These are phyloP conservation scores for Leccinum insigne DNA, from an alignment of 1,284 basidiomycete species.

Conservation along the genomic window DNA sequence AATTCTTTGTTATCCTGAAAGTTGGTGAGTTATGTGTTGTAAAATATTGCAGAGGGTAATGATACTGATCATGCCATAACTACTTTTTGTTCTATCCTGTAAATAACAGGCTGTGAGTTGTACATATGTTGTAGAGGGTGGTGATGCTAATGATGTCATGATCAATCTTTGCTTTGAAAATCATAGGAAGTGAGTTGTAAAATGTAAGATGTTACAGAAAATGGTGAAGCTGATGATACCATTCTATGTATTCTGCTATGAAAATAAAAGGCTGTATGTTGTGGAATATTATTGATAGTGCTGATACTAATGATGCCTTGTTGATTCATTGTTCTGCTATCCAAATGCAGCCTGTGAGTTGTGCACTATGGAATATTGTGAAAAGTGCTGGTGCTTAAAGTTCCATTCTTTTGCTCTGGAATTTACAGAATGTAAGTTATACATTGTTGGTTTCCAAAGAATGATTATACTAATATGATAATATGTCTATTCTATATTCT, in stretches of 20 bases:
- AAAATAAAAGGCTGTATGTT: neutral
- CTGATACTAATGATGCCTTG: neutral
- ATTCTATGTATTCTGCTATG: neutral
- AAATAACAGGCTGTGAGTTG: neutral
- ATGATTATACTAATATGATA: neutral
- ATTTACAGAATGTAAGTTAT: neutral
- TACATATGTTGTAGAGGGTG: neutral
- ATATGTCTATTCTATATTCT: neutral
- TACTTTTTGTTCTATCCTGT: neutral
- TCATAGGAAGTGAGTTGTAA: neutral
- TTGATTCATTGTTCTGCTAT: neutral
- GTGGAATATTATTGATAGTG: neutral
- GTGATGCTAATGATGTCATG: neutral
- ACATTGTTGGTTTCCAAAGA: neutral
- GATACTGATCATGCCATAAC: neutral
- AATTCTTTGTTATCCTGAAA: neutral
- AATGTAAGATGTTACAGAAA: neutral
- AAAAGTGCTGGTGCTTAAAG: neutral
- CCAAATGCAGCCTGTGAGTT: neutral
- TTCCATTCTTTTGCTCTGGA: neutral
- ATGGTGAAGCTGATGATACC: neutral
- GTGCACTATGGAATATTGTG: neutral
- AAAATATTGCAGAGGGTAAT: neutral
- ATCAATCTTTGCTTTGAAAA: neutral
- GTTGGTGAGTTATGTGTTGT: neutral